Percentiles rank a stretch among this genome's conserved stretches.
Conservation (phyloP, 1,284 basidiomycete species). For the Apiotrichum sp. region DNA sequence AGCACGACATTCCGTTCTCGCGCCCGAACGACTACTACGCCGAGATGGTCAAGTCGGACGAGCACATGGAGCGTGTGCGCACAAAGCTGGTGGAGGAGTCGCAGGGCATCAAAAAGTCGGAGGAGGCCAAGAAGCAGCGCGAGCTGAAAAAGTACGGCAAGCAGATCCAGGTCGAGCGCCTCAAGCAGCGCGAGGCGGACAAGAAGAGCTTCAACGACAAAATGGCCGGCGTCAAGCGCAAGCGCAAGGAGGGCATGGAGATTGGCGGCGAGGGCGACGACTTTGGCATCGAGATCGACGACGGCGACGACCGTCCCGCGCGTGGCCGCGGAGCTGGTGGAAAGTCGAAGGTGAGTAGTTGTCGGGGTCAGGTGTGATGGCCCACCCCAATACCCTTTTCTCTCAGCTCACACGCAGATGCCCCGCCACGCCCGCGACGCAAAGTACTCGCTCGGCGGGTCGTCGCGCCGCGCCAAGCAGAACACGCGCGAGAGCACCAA, state of each 20-base stretch:
- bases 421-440: constrained; percentile 64
- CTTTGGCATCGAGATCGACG: constrained; percentile 15
- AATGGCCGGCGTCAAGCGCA: constrained; percentile 77
- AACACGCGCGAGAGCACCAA: constrained; percentile 75
- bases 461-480: constrained; percentile 63
- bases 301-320: constrained; percentile 15
- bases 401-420: constrained; percentile 40
- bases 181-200: constrained; percentile 64
- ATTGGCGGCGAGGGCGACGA: constrained; percentile 50
- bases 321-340: constrained; percentile 31
- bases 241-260: constrained; percentile 77
- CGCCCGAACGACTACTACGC: constrained; percentile 96
- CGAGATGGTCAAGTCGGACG: constrained; percentile 97
- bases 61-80: constrained; percentile 96
- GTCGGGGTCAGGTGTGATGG: neutral
- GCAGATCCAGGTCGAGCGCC: constrained; percentile 84
- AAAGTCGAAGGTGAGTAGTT: constrained; percentile 37
- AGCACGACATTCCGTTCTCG: constrained; percentile 72
- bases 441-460: constrained; percentile 71
- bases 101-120: constrained; percentile 82
- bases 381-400: neutral
- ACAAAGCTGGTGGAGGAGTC: constrained; percentile 81
- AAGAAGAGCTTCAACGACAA: constrained; percentile 83
- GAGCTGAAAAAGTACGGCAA: constrained; percentile 98
- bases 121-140: constrained; percentile 84